Evolutionary conservation across 2,329 filamentous ascomycete genomes (phyloP), one percentile per base, ranked within the genome.

Genomic region (Aspergillus ibericus): DNA sequence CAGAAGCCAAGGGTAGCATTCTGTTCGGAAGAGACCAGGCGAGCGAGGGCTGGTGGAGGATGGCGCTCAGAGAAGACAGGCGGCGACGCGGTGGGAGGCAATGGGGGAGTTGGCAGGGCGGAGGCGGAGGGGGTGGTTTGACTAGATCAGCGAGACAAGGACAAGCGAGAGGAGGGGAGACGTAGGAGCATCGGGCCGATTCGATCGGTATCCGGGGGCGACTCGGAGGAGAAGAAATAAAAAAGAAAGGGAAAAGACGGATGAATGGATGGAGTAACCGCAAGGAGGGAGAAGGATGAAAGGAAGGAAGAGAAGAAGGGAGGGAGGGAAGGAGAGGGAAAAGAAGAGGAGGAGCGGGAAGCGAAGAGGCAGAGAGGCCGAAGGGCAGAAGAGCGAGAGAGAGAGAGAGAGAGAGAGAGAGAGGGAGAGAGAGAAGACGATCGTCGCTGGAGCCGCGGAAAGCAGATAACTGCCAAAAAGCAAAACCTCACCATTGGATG

Each of bases 1-100:
- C 27, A 38, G 59, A 55, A 51, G 60, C 40, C 58, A 56, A 47
- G 47, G 57, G 51, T 63, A 59, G 66, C 64, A 67, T 70, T 57
- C 60, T 69, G 67, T 54, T 58, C 53, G 56, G 56, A n/a, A 9
- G 18, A 29, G 50, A 9, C 48, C n/a, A 18, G 20, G 12, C 3
- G 18, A 25, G 20, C 15, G n/a, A 51, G 9, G 40, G 38, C 29
- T 10, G 29, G 29, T 32, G 29, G 15, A 10, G 18, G 34, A 15
- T 27, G 18, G 13, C 25, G n/a, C 18, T 29, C 13, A 15, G 25
- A 25, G 32, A 25, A 25, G 25, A 8, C 51, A 52, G 29, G 34
- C 13, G 36, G 27, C 18, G 40, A 22, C n/a, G 42, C 16, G 16
- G 40, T 5, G 5, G 18, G 40, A 25, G 44, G 44, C 5, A 7